phyloP scores from a whole-genome alignment of 1,284 basidiomycete species.

The Ganoderma resinaceum region DNA sequence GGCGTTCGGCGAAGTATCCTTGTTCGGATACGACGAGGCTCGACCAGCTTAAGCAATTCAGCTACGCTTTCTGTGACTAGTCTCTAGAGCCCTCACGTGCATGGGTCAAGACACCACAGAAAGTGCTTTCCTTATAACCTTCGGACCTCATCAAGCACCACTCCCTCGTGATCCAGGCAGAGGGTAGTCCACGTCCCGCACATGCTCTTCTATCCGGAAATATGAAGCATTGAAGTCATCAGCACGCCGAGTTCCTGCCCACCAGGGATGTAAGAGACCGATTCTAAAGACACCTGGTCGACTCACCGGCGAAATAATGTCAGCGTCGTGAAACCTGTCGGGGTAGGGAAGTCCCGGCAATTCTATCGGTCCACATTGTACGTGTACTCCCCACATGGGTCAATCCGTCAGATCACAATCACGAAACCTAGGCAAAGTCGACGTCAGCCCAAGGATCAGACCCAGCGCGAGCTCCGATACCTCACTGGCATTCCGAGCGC shows the following conservation, averaged over 20 bases:
- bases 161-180: background rate
- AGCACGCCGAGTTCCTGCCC: background rate
- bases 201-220: background rate
- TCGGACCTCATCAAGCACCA: background rate
- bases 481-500: background rate
- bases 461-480: background rate
- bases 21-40: background rate
- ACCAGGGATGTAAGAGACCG: background rate
- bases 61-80: background rate
- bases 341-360: background rate
- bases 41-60: background rate
- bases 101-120: background rate
- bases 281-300: background rate
- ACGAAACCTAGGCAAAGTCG: background rate
- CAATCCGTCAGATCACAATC: background rate
- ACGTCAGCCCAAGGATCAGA: background rate
- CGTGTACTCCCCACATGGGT: background rate
- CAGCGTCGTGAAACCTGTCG: background rate
- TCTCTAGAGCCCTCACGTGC: no score
- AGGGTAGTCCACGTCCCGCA: background rate
- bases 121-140: no score
- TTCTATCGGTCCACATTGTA: background rate
- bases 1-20: background rate
- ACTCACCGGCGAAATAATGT: background rate
- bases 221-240: background rate